Evolutionary conservation across 371 early-diverging fungal genomes (phyloP), one percentile per base, ranked within the genome.

Genomic region (Circinella umbellata): DNA sequence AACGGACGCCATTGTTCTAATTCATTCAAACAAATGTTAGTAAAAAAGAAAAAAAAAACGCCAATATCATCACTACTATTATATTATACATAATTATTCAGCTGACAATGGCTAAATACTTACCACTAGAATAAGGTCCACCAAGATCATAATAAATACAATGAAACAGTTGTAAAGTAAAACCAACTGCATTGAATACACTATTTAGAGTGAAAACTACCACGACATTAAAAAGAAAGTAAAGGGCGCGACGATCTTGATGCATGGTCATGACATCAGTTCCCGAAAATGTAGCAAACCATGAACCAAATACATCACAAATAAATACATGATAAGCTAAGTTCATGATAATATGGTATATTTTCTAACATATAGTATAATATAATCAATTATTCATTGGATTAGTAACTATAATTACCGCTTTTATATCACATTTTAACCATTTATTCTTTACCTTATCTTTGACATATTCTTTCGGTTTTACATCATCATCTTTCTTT

Each of bases 91-190:
- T 0, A 27, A 27, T 27, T 27, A 27, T 27, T 27, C 2, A 27
- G 27, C 27, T 27, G 27, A 27, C 27, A 27, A 27, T 27, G 27
- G 27, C 27, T 27, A 27, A 27, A 27, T 27, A 27, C 27, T 74
- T 76, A 76, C 80, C 76, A 61, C 74, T 76, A 20, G 80, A 77
- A 60, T 80, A 82, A 7, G 76, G 71, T 1, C 82, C 80, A 17
- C 68, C 61, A 64, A 42, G 42, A 9, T 82, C 82, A 48, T 71
- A 67, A n/a, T 54, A 63, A 15, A 82, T n/a, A 18, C 72, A 73
- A 18, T 80, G 80, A 38, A 72, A 68, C 6, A 82, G 59, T 3
- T 80, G 82, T 11, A 80, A 59, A 20, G 17, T 18, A 36, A 63
- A 76, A 4, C 82, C 82, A n/a, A 73, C 11, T 4, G 37, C 18